A percentile compares a stretch with the other conserved stretches of the same genome.
These are phyloP conservation scores for Irineochytrium annulatum DNA, from an alignment of 192 early-diverging fungal genomes.

Conservation along the genomic window DNA sequence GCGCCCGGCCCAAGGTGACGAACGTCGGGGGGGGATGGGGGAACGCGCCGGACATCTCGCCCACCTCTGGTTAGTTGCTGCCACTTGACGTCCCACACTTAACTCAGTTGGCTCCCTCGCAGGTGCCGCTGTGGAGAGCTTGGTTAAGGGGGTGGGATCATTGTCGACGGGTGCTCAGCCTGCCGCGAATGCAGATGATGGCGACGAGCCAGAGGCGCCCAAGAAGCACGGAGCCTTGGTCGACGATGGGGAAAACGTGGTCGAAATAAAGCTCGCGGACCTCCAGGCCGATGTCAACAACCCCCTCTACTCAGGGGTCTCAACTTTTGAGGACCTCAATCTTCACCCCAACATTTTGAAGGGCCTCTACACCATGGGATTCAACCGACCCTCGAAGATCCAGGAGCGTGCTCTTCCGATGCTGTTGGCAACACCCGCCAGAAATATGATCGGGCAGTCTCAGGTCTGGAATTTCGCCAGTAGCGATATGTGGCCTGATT, in stretches of 20 bases:
- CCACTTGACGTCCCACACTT: neutral
- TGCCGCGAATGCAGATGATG: no score
- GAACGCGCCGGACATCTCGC: conserved; percentile 5
- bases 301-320: conserved; percentile 75
- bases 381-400: conserved; percentile 90
- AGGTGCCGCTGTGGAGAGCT: neutral
- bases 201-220: neutral
- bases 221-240: conserved; percentile 17
- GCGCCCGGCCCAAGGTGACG: no score
- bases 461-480: no score
- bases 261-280: conserved; percentile 60
- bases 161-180: no score
- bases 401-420: conserved; percentile 89
- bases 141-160: neutral
- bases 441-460: conserved; percentile 97
- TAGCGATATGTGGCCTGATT: no score
- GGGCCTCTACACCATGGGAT: conserved; percentile 92
- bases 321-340: conserved; percentile 55
- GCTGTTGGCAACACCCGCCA: conserved; percentile 78
- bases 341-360: conserved; percentile 73
- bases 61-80: neutral
- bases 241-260: conserved; percentile 37
- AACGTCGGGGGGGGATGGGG: conserved; percentile 11
- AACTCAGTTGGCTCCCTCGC: neutral
- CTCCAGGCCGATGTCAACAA: conserved; percentile 67